Base-by-base conservation (phyloP, 2,329 filamentous ascomycete species). In the Fusarium pseudoanthophilum region DNA sequence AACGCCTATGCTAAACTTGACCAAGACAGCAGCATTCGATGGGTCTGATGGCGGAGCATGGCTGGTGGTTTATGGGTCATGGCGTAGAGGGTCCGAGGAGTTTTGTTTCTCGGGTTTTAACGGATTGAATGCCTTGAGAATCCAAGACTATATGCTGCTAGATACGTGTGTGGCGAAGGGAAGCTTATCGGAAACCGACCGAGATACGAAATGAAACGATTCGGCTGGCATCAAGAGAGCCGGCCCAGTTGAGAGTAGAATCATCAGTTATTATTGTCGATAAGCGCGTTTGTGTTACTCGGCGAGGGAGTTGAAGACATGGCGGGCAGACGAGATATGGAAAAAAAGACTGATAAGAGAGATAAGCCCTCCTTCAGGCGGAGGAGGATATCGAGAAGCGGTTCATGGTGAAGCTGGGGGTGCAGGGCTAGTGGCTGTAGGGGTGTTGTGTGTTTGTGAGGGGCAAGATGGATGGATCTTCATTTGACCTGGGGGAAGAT, bases 121-220 rank as follows among this genome's bases (percentile, higher is more conserved):
- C 64, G 53, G 71, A 60, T 49, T 64, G 40, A 49, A n/a, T 49
- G 34, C 37, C 53, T 43, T 10, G 34, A 56, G 39, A 49, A 37
- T 51, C 36, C 24, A 48, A 45, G 28, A n/a, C 46, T 51, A 45
- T 18, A 26, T 60, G 39, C 30, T 45, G 28, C 42, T 59, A 43
- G 18, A 64, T 71, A 43, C 48, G 48, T 59, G 37, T 69, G 71
- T 74, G 67, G 71, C 71, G 43, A 72, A 46, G 57, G 43, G 57
- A 55, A 52, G 36, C 55, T 45, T 69, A 60, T 74, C 71, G 71
- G 71, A 74, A 74, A 74, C 30, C 71, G 71, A 42, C 71, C 71
- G 67, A 74, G 71, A 72, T 74, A 72, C 55, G 66, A 34, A 67
- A 71, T 68, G 37, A 37, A 59, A 56, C 49, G 45, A 67, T 24